Percentiles rank a stretch among this genome's conserved stretches.
phyloP scores from a whole-genome alignment of 805 yeast genomes.

The Yarrowia hollandica region DNA sequence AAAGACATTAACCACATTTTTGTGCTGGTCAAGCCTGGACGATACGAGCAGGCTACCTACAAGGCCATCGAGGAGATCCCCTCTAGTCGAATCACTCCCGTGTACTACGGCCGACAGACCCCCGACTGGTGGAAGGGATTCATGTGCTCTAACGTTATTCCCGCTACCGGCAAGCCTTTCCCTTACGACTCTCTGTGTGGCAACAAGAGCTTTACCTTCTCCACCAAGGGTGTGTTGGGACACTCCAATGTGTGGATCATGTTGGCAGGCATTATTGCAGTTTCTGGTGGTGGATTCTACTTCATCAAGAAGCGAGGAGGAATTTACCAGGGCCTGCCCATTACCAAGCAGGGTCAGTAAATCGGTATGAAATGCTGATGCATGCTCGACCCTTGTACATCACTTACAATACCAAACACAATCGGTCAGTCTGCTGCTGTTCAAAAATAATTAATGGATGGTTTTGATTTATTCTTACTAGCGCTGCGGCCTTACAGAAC shows the following conservation, averaged over 20 bases:
- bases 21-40: constrained; percentile 24
- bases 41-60: constrained; percentile 26
- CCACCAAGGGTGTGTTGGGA: constrained; percentile 21
- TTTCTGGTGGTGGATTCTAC: constrained; percentile 14
- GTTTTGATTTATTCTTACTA: background rate
- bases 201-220: constrained; percentile 20
- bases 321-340: constrained; percentile 1
- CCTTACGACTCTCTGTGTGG: constrained; percentile 26
- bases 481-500: no score
- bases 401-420: no score
- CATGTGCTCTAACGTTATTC: constrained; percentile 28
- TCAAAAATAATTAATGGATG: constrained; percentile 6
- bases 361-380: no score
- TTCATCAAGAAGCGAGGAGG: constrained; percentile 5
- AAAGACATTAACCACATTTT: constrained; percentile 21
- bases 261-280: constrained; percentile 1
- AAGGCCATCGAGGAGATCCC: constrained; percentile 27
- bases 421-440: no score
- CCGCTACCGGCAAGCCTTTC: constrained; percentile 28
- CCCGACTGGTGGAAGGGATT: constrained; percentile 29
- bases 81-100: constrained; percentile 27
- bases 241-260: constrained; percentile 26
- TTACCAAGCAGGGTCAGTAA: constrained; percentile 7
- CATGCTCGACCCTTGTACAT: no score
- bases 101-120: background rate